These are phyloP conservation scores for Cyclotella kingstonii DNA, from an alignment of 108 stramenopile genomes.

Conservation along the genomic window DNA sequence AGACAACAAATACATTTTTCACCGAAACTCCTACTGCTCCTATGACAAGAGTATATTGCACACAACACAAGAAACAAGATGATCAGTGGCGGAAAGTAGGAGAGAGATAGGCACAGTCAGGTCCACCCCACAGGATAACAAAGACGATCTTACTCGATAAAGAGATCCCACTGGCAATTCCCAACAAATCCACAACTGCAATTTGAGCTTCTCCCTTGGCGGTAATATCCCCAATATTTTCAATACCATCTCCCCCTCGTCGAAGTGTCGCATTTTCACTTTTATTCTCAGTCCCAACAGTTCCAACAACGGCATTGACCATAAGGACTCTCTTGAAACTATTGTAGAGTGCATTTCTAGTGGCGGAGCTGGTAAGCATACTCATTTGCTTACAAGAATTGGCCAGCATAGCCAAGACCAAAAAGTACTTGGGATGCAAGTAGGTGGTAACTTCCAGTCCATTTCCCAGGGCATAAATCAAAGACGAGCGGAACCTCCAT, in stretches of 20 bases:
- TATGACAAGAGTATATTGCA: background rate
- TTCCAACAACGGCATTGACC: background rate
- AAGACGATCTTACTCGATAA: slow-evolving; percentile 52
- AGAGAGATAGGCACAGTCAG: too few species aligned
- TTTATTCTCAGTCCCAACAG: slow-evolving; percentile 1
- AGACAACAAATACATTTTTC: slow-evolving; percentile 56
- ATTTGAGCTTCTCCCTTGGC: slow-evolving; percentile 97
- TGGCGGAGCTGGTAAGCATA: slow-evolving; percentile 88
- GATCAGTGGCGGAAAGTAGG: background rate
- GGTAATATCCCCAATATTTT: slow-evolving; percentile 95
- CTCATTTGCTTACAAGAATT: slow-evolving; percentile 90
- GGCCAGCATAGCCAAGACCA: slow-evolving; percentile 84
- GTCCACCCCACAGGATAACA: background rate
- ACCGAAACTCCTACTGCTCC: slow-evolving; percentile 55
- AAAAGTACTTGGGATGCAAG: slow-evolving; percentile 75
- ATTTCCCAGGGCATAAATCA: slow-evolving; percentile 87
- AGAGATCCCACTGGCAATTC: slow-evolving; percentile 78
- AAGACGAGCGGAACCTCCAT: slow-evolving; percentile 83
- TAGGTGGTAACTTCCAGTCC: slow-evolving; percentile 88
- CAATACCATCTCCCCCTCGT: slow-evolving; percentile 52
- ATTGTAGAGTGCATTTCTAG: slow-evolving; percentile 90
- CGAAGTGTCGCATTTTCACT: background rate
- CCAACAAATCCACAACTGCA: slow-evolving; percentile 90
- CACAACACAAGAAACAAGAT: background rate
- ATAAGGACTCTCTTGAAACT: slow-evolving; percentile 56